These are phyloP conservation scores for Backusella mclennaniae DNA, from an alignment of 192 early-diverging fungal species.

Conservation along the genomic window DNA sequence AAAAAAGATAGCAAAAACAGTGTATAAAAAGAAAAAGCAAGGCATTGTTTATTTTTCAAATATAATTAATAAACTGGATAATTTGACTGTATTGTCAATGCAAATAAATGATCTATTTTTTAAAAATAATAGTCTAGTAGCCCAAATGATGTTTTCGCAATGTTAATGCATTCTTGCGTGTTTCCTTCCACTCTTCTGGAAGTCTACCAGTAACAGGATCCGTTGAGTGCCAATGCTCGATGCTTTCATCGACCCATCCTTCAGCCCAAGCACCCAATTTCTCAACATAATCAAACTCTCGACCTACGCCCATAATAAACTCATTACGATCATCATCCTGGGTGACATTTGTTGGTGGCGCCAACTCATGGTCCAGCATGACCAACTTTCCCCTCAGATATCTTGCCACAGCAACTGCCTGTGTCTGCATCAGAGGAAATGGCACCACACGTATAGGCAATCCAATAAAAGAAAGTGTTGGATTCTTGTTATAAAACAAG, in stretches of 20 bases:
- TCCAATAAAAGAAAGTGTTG: constrained; percentile 56
- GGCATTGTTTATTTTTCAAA: background rate
- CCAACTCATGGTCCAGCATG: constrained; percentile 36
- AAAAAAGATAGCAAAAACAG: background rate
- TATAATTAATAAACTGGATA: background rate
- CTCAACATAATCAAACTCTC: constrained; percentile 34
- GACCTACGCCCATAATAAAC: constrained; percentile 16
- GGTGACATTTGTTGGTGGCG: background rate
- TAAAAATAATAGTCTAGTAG: constrained; percentile 16
- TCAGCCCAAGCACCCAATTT: constrained; percentile 33
- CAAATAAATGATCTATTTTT: too few relatives aligned
- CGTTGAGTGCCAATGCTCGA: background rate
- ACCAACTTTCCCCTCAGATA: constrained; percentile 23
- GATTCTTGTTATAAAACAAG: constrained; percentile 48
- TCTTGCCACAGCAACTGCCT: constrained; percentile 47
- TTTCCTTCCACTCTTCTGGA: constrained; percentile 23
- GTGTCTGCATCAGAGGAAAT: constrained; percentile 60
- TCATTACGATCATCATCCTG: constrained; percentile 3
- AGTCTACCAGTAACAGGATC: constrained; percentile 9
- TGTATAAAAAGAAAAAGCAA: background rate
- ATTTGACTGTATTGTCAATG: background rate
- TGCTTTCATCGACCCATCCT: constrained; percentile 9
- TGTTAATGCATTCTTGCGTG: constrained; percentile 8
- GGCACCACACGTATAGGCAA: constrained; percentile 56
- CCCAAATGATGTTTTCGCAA: constrained; percentile 28